These are phyloP conservation scores for Ganoderma leucocontextum DNA, from an alignment of 1,284 basidiomycete species.

Conservation along the genomic window DNA sequence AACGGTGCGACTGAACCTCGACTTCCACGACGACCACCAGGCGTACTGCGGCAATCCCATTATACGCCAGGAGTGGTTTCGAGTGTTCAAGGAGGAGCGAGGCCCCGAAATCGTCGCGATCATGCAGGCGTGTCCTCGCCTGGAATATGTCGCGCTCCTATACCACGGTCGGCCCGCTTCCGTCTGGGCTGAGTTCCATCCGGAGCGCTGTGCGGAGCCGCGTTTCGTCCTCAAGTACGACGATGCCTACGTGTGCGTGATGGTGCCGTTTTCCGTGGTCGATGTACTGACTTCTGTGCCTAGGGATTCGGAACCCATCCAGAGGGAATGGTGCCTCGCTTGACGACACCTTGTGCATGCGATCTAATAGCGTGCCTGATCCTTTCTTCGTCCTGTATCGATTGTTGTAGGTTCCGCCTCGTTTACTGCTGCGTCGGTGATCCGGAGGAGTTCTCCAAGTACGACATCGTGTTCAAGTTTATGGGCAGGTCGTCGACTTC, in stretches of 20 bases:
- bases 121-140: not conserved
- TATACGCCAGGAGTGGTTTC: not conserved
- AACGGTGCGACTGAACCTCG: conserved; percentile 6
- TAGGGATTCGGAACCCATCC: not conserved
- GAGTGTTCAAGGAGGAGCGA: not conserved
- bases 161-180: conserved; percentile 2
- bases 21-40: conserved; percentile 13
- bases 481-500: too few species aligned
- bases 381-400: too few species aligned
- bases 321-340: too few species aligned
- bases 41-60: not conserved
- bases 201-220: not conserved
- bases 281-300: too few species aligned
- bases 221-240: not conserved
- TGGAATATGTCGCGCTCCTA: conserved; percentile 11
- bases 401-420: too few species aligned
- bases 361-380: too few species aligned
- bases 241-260: too few species aligned
- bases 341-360: too few species aligned
- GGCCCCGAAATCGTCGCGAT: conserved; percentile 1
- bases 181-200: conserved; percentile 10
- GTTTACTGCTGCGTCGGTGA: too few species aligned
- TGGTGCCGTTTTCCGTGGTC: too few species aligned
- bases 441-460: too few species aligned
- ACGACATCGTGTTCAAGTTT: too few species aligned